Evolutionary conservation across 129 eudicot genomes (phyloP).

Genomic region (carrot (Daucus carota)): DH1_v3.0 NC_030381.2:30700501-30701000

Average conservation of each 20-base stretch:
- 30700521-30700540: not conserved
- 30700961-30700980: not conserved
- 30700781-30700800: not conserved
- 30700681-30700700: not conserved
- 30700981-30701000: not conserved
- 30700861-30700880: not conserved
- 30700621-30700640: not conserved
- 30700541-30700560: not conserved
- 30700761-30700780: not conserved
- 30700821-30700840: not conserved
- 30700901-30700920: not conserved
- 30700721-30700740: not conserved
- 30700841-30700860: not conserved
- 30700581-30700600: not conserved
- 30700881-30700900: not conserved
- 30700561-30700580: not conserved
- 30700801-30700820: not conserved
- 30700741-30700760: not conserved
- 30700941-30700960: not conserved
- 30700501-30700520: too few species aligned
- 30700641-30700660: not conserved
- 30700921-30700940: not conserved
- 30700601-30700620: not conserved
- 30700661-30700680: not conserved
- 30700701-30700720: not conserved